Percentiles rank a stretch among this genome's conserved stretches.
phyloP scores from a whole-genome alignment of 2,329 filamentous ascomycete species.

The Tolypocladium inflatum region DNA sequence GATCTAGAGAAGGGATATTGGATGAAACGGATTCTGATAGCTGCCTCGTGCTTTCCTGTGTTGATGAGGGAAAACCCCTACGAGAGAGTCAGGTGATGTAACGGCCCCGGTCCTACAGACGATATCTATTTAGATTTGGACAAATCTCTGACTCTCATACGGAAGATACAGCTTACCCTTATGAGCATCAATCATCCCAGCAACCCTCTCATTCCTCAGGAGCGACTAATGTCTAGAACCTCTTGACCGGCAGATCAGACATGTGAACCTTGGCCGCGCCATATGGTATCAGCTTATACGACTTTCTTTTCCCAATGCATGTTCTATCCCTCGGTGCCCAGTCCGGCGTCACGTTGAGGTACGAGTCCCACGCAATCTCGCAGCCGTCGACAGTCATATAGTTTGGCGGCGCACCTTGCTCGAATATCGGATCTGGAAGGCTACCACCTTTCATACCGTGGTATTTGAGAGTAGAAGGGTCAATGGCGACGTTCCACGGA shows the following conservation, averaged over 20 bases:
- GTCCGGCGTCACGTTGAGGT: conserved; percentile 21
- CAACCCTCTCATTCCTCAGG: background rate
- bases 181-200: background rate
- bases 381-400: conserved; percentile 26
- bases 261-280: conserved; percentile 37
- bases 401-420: conserved; percentile 20
- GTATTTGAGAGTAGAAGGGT: conserved; percentile 15
- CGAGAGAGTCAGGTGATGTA: too few species aligned
- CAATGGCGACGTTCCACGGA: conserved; percentile 19
- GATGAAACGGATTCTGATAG: too few species aligned
- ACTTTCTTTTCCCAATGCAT: conserved; percentile 17
- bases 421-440: conserved; percentile 17
- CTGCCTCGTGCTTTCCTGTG: too few species aligned
- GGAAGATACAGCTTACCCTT: too few species aligned
- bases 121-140: too few species aligned
- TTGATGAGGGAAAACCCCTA: too few species aligned
- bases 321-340: conserved; percentile 7
- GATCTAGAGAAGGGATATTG: too few species aligned
- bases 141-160: too few species aligned
- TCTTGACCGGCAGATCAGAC: conserved; percentile 12
- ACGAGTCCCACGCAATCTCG: conserved; percentile 24
- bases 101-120: too few species aligned
- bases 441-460: conserved; percentile 9
- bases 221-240: background rate
- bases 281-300: conserved; percentile 31